Conservation (phyloP, 768 basidiomycete species). For the Pleurotus eryngii region DNA sequence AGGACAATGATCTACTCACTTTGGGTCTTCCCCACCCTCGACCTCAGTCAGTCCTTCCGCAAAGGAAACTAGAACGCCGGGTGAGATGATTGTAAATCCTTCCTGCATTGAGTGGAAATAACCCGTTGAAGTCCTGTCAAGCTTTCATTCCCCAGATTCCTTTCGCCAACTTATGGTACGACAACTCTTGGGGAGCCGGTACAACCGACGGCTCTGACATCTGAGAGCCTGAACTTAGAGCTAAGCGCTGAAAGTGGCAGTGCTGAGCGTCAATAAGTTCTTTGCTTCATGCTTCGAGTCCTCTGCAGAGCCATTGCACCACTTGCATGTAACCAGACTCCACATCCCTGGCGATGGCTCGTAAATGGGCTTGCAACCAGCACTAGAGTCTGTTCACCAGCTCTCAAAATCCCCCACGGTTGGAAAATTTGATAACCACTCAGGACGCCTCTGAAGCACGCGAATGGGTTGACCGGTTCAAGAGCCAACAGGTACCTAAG, state of each 20-base stretch:
- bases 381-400: no score
- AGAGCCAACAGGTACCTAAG: constrained; percentile 41
- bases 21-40: neutral
- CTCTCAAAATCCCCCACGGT: constrained; percentile 42
- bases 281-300: neutral
- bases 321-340: no score
- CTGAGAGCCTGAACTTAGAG: neutral
- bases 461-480: constrained; percentile 54
- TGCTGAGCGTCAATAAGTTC: neutral
- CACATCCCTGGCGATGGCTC: no score
- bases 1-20: neutral
- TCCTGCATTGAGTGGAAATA: neutral
- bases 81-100: neutral
- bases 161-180: no score
- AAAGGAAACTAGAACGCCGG: neutral
- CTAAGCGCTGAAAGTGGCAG: neutral
- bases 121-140: no score
- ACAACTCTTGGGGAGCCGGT: neutral
- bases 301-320: no score
- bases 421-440: constrained; percentile 30
- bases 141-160: no score
- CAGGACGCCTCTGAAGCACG: constrained; percentile 46
- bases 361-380: no score
- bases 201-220: neutral
- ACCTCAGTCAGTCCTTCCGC: neutral